These are phyloP conservation scores for Phytophthora fragariae DNA, from an alignment of 352 stramenopile genomes.

Conservation along the genomic window DNA sequence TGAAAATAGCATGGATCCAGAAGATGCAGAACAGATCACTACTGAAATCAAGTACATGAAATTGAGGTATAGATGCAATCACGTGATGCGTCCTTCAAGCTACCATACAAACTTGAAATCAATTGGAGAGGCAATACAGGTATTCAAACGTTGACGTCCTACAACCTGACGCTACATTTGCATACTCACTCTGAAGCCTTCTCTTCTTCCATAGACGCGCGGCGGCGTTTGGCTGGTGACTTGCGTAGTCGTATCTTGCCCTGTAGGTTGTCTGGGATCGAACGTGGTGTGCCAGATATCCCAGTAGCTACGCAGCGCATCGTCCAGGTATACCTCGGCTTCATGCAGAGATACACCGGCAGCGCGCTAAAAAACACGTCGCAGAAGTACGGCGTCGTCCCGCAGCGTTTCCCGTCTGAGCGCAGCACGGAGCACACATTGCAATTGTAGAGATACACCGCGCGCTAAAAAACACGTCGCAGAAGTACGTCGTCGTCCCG, in stretches of 20 bases:
- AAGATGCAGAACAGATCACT: too few relatives aligned
- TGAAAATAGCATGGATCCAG: too few relatives aligned
- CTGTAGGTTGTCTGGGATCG: neutral
- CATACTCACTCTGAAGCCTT: neutral
- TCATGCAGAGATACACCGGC: conserved; percentile 5
- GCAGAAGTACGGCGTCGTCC: conserved; percentile 15
- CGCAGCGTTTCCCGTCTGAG: neutral
- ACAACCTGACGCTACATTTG: too few relatives aligned
- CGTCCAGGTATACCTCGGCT: neutral
- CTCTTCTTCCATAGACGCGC: neutral
- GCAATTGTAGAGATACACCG: conserved; percentile 8
- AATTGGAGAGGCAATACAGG: too few relatives aligned
- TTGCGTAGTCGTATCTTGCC: conserved; percentile 3
- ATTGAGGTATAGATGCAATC: too few relatives aligned
- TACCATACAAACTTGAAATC: too few relatives aligned
- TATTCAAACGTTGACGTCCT: too few relatives aligned
- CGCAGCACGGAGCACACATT: neutral
- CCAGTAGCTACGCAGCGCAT: neutral
- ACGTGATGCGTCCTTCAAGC: too few relatives aligned
- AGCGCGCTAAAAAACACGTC: neutral
- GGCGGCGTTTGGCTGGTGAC: neutral
- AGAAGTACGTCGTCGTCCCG: conserved; percentile 14
- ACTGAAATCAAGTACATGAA: too few relatives aligned
- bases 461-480: neutral
- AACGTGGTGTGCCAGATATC: conserved; percentile 8